Conservation (phyloP, 2,329 filamentous ascomycete genomes). For the Periconia digitata region DNA sequence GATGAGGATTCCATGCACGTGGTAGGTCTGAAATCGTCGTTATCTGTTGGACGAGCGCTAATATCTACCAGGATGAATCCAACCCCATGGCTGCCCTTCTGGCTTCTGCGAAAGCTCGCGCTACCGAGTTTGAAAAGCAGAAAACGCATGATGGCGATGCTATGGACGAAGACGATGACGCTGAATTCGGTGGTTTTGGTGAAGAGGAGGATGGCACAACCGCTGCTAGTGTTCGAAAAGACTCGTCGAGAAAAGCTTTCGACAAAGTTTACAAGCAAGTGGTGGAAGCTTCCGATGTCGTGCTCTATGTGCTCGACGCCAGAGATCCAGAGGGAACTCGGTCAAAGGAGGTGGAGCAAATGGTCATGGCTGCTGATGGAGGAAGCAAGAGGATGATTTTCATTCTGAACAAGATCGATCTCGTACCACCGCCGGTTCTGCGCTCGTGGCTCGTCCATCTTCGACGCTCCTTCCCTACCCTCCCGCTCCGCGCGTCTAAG, state of each 20-base stretch:
- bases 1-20: slow-evolving; percentile 62
- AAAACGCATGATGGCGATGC: slow-evolving; percentile 62
- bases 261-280: slow-evolving; percentile 97
- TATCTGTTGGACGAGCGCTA: slow-evolving; percentile 2
- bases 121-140: slow-evolving; percentile 71
- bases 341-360: slow-evolving; percentile 86
- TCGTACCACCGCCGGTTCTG: slow-evolving; percentile 79
- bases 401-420: slow-evolving; percentile 93
- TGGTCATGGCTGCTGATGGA: slow-evolving; percentile 83
- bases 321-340: slow-evolving; percentile 88
- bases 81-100: slow-evolving; percentile 93
- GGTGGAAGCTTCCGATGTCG: slow-evolving; percentile 82
- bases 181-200: slow-evolving; percentile 50
- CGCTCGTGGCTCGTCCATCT: slow-evolving; percentile 84
- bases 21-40: slow-evolving; percentile 23
- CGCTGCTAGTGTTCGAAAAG: slow-evolving; percentile 43
- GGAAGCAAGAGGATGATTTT: slow-evolving; percentile 87
- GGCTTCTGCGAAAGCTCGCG: slow-evolving; percentile 78
- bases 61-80: slow-evolving; percentile 56
- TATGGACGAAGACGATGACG: slow-evolving; percentile 59
- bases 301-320: slow-evolving; percentile 91
- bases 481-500: slow-evolving; percentile 82
- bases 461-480: slow-evolving; percentile 85
- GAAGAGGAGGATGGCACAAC: slow-evolving; percentile 46
- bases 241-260: slow-evolving; percentile 80